phyloP scores from a whole-genome alignment of 1,139 yeast species.

The Candida sojae region DNA sequence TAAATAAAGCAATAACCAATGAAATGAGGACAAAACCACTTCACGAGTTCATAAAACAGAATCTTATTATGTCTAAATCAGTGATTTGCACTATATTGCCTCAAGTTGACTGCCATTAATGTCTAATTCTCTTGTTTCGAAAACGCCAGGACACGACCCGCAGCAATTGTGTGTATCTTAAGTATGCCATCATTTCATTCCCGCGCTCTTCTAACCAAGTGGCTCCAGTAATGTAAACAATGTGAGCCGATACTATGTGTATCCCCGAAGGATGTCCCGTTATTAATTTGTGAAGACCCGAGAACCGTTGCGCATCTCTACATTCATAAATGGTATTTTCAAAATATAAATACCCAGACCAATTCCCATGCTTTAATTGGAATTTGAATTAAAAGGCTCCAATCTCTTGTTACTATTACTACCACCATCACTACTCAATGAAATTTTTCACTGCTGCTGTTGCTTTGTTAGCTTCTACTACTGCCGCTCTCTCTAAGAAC shows the following conservation, averaged over 20 bases:
- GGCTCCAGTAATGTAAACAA: not conserved
- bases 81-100: too few relatives aligned
- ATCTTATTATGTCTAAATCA: too few relatives aligned
- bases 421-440: conserved; percentile 3
- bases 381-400: too few relatives aligned
- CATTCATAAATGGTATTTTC: not conserved
- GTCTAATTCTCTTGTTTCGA: too few relatives aligned
- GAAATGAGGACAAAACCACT: too few relatives aligned
- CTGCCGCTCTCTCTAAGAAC: conserved; percentile 36
- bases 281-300: not conserved
- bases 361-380: too few relatives aligned
- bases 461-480: conserved; percentile 12
- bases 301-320: not conserved
- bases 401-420: too few relatives aligned
- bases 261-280: not conserved
- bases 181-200: too few relatives aligned
- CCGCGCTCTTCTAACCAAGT: not conserved
- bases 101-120: too few relatives aligned
- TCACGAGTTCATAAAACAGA: too few relatives aligned
- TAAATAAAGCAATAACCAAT: too few relatives aligned
- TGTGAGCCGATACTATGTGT: not conserved
- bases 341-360: not conserved
- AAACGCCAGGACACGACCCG: not conserved
- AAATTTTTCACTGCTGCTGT: conserved; percentile 12
- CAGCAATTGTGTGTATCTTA: not conserved